Evolutionary conservation across 2,329 filamentous ascomycete genomes (phyloP).

Genomic region (Dothideomycetidae sp.): DNA sequence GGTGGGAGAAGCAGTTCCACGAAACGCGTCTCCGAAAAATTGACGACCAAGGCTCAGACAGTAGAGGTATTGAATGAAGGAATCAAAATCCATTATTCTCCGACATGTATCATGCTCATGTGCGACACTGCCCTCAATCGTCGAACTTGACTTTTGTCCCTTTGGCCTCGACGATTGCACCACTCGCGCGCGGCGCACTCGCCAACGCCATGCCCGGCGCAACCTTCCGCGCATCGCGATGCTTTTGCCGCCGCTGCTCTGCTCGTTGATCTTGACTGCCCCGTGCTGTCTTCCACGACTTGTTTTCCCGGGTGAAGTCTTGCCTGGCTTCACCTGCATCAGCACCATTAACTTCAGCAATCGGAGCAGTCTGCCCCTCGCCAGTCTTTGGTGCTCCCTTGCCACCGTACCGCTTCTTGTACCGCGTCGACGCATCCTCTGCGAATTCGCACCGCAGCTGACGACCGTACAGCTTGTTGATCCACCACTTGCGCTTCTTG

Average conservation of each 20-base stretch:
- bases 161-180: conserved; percentile 60
- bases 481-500: conserved; percentile 54
- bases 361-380: conserved; percentile 14
- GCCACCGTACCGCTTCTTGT: conserved; percentile 88
- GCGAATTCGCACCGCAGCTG: conserved; percentile 81
- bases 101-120: too few relatives aligned
- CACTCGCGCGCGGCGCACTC: conserved; percentile 50
- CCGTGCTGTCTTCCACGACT: conserved; percentile 16
- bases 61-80: background rate
- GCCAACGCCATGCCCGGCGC: conserved; percentile 30
- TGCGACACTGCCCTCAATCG: conserved; percentile 11
- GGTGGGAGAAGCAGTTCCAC: too few relatives aligned
- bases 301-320: background rate
- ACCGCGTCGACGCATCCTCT: conserved; percentile 75
- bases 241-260: conserved; percentile 23
- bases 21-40: too few relatives aligned
- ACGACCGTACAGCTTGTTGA: conserved; percentile 70
- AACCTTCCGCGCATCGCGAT: conserved; percentile 31
- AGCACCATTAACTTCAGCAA: conserved; percentile 13
- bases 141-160: conserved; percentile 79
- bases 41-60: background rate
- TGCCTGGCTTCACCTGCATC: conserved; percentile 16
- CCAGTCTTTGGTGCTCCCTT: conserved; percentile 21
- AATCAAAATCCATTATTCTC: background rate
- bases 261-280: conserved; percentile 21